Evolutionary conservation across 1,284 basidiomycete species (phyloP).

Genomic region (Irpex sp.): DNA sequence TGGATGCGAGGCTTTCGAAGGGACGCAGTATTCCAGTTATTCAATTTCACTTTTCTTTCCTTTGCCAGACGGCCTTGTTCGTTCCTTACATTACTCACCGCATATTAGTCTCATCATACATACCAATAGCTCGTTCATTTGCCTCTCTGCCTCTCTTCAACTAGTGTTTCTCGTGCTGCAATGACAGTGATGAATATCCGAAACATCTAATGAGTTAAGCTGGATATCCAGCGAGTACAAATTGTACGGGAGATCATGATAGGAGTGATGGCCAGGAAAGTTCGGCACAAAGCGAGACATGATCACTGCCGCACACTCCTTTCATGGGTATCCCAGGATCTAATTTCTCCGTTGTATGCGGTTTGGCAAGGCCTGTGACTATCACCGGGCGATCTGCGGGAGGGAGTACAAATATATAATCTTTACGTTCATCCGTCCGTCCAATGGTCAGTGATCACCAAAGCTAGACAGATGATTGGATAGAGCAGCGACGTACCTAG

Average conservation of each 20-base stretch:
- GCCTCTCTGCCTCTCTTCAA: conserved; percentile 3
- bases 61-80: neutral
- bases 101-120: conserved; percentile 3
- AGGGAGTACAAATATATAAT: conserved; percentile 82
- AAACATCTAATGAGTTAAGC: neutral
- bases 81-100: conserved; percentile 7
- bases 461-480: neutral
- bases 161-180: conserved; percentile 5
- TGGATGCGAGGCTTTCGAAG: neutral
- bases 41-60: neutral
- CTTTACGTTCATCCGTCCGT: conserved; percentile 33
- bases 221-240: neutral
- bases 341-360: conserved; percentile 62
- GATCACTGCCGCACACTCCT: conserved; percentile 83
- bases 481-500: conserved; percentile 50
- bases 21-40: too few species aligned
- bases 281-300: conserved; percentile 72
- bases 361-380: conserved; percentile 62
- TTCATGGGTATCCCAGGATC: conserved; percentile 76
- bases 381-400: conserved; percentile 34
- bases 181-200: conserved; percentile 4
- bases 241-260: neutral
- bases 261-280: conserved; percentile 29
- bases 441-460: neutral
- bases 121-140: neutral